Percentiles rank a stretch among this genome's conserved stretches.
Conservation (phyloP, 805 yeast species). For the Limtongozyma cylindracea region DNA sequence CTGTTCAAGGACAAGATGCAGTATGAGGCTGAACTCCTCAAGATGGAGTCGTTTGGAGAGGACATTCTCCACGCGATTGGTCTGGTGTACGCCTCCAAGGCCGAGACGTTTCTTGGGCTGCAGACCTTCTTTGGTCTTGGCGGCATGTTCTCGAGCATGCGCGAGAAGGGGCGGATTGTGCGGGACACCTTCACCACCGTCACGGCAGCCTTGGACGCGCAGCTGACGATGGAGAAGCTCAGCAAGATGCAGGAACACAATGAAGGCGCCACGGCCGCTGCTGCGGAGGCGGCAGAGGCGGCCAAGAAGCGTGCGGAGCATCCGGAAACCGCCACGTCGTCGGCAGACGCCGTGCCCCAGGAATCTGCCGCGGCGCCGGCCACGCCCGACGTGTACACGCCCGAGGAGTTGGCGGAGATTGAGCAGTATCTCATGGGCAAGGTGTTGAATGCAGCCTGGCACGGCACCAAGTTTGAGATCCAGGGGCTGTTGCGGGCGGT, state of each 20-base stretch:
- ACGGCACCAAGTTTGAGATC: conserved; percentile 57
- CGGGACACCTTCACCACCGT: conserved; percentile 50
- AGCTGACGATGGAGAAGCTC: conserved; percentile 49
- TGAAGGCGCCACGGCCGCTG: conserved; percentile 14
- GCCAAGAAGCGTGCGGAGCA: no score
- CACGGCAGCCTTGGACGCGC: conserved; percentile 57
- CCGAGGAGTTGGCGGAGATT: conserved; percentile 41
- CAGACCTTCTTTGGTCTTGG: conserved; percentile 30
- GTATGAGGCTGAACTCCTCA: conserved; percentile 64
- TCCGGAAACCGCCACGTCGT: conserved; percentile 1
- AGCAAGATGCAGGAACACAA: conserved; percentile 37
- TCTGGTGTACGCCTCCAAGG: conserved; percentile 37
- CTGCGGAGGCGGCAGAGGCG: conserved; percentile 5
- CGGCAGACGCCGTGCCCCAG: conserved; percentile 4
- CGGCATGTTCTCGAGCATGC: conserved; percentile 42
- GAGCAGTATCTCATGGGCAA: conserved; percentile 59
- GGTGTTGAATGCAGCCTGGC: conserved; percentile 69
- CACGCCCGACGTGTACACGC: conserved; percentile 16
- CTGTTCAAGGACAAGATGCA: conserved; percentile 36
- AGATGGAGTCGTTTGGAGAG: conserved; percentile 68
- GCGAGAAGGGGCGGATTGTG: conserved; percentile 50
- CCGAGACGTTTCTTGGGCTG: conserved; percentile 35
- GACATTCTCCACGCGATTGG: conserved; percentile 63
- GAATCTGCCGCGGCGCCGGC: background rate
- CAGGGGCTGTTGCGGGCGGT: conserved; percentile 48